phyloP scores from a whole-genome alignment of 1,139 yeast species.

The Williopsis jadinii region DNA sequence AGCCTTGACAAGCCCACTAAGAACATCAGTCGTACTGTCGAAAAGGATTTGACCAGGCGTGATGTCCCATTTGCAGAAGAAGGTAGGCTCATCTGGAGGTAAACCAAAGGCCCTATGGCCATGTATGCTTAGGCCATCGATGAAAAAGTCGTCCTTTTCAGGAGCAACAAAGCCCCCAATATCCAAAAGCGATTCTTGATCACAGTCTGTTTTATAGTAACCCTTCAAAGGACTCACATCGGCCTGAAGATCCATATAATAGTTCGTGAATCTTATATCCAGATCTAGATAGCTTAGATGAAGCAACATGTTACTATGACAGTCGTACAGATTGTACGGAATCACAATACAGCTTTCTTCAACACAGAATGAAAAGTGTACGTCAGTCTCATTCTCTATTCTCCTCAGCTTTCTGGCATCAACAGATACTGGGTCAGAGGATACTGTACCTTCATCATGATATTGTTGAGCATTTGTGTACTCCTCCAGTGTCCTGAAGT shows the following conservation, averaged over 20 bases:
- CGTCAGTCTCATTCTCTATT: slow-evolving; percentile 70
- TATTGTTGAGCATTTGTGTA: slow-evolving; percentile 8
- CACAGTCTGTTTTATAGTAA: slow-evolving; percentile 27
- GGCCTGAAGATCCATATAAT: slow-evolving; percentile 80
- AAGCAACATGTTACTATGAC: slow-evolving; percentile 54
- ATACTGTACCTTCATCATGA: background rate
- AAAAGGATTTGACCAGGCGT: slow-evolving; percentile 52
- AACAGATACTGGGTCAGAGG: slow-evolving; percentile 5
- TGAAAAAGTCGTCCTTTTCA: slow-evolving; percentile 33
- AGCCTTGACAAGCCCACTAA: slow-evolving; percentile 39
- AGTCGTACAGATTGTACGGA: slow-evolving; percentile 68
- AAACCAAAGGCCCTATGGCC: slow-evolving; percentile 91
- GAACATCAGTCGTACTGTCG: slow-evolving; percentile 43
- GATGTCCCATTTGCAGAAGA: slow-evolving; percentile 86
- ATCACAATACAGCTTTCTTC: slow-evolving; percentile 62
- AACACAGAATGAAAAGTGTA: slow-evolving; percentile 63
- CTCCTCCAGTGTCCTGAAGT: slow-evolving; percentile 81
- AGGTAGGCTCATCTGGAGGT: slow-evolving; percentile 85
- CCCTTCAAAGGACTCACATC: slow-evolving; percentile 44
- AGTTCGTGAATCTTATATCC: slow-evolving; percentile 81
- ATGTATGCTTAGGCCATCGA: slow-evolving; percentile 64
- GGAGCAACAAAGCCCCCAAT: slow-evolving; percentile 7
- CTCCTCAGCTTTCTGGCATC: slow-evolving; percentile 35
- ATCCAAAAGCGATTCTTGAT: slow-evolving; percentile 22
- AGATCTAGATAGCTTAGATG: slow-evolving; percentile 62